Evolutionary conservation across 1,284 basidiomycete species (phyloP), one percentile per base, ranked within the genome.

Genomic region (Inonotus obliquus): DNA sequence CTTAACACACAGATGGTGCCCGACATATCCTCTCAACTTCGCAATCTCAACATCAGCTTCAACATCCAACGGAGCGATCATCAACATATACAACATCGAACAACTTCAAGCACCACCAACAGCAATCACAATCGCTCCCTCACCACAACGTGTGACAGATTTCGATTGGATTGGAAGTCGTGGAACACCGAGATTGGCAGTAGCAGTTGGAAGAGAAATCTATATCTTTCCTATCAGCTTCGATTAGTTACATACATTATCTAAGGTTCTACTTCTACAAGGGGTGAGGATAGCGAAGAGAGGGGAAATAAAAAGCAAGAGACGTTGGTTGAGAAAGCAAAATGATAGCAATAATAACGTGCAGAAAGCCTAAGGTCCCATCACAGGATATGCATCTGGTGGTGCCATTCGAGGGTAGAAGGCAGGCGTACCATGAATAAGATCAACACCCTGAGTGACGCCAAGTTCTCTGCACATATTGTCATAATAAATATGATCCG

Each of bases 391-490:
- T 3, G 61, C 3, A n/a, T 59, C 51, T 55, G 57, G 39, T 11
- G 57, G 47, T 35, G 61, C 55, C 27, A 59, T 39, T 29, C 61
- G 45, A 11, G 49, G 61, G 38, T 63, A 59, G 47, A 63, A 59
- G 13, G 48, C 37, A 21, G 54, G 25, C 1, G 44, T 17, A n/a
- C 51, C 61, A 10, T 63, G 57, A 37, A 63, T 60, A n/a, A 63
- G 54, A 51, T 69, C 68, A 29, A 47, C 59, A 19, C 63, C 59
- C 13, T 56, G 51, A 21, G 67, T 69, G 59, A 71, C 85, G 19
- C 88, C 87, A 23, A 89, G 77, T 65, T 89, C 86, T 57, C 82
- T 73, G 66, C 87, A 82, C 84, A 90, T 88, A 62, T 81, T 81
- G 66, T 81, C 81, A 79, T 84, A 89, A 71, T 90, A 90, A 54